phyloP scores from a whole-genome alignment of 805 yeast genomes.

The Yarrowia bubula region DNA sequence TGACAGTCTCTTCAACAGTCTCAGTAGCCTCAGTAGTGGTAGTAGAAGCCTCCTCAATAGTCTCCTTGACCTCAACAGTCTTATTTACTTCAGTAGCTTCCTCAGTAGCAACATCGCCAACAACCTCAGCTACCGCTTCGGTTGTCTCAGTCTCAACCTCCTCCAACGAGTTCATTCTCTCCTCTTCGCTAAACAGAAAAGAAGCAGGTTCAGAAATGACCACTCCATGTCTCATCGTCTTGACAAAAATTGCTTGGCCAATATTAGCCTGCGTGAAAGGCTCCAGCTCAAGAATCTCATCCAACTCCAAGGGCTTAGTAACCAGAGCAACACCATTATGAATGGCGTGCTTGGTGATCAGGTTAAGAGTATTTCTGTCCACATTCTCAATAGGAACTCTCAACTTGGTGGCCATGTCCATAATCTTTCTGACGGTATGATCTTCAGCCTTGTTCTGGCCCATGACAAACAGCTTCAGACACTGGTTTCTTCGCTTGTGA shows the following conservation, averaged over 20 bases:
- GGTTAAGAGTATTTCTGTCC: conserved; percentile 52
- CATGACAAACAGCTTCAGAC: not conserved
- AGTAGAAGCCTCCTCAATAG: not conserved
- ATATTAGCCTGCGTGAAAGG: conserved; percentile 10
- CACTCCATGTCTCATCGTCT: conserved; percentile 16
- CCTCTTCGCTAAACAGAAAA: conserved; percentile 23
- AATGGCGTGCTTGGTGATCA: conserved; percentile 62
- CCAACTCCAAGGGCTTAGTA: conserved; percentile 51
- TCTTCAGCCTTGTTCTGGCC: not conserved
- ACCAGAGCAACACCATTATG: conserved; percentile 80
- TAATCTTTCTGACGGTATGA: conserved; percentile 41
- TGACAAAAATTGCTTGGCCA: conserved; percentile 14
- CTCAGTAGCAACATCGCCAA: not conserved
- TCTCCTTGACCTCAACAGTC: not conserved
- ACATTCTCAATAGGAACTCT: conserved; percentile 37
- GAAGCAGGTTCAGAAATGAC: conserved; percentile 17
- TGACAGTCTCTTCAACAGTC: not conserved
- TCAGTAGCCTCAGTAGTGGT: not conserved
- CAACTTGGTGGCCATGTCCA: conserved; percentile 47
- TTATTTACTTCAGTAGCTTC: not conserved
- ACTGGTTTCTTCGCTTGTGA: conserved; percentile 24
- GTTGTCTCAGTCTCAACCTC: not conserved
- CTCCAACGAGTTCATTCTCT: conserved; percentile 29
- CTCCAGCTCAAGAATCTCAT: conserved; percentile 40
- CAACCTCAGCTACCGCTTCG: not conserved